These are phyloP conservation scores for Carex arenaria DNA, from an alignment of 202 grass and related monocot species.

Conservation along the genomic window DNA sequence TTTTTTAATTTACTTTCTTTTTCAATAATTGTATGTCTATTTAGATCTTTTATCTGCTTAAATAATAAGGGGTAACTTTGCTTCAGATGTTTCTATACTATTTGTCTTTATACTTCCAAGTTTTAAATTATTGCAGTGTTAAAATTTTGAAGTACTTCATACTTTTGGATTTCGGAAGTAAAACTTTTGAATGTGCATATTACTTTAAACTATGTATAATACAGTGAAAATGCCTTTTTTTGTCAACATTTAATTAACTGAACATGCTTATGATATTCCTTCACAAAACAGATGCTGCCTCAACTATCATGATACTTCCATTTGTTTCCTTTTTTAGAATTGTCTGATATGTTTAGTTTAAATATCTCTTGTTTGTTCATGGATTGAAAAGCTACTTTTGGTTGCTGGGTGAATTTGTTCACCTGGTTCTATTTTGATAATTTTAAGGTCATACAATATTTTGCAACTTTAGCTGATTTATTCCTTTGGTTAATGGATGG, in stretches of 20 bases:
- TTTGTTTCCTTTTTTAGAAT: conserved; percentile 4
- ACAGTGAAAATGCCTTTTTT: neutral
- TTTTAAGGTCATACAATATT: neutral
- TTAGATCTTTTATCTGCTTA: neutral
- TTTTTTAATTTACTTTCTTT: neutral
- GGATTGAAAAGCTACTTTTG: neutral
- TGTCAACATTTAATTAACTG: neutral
- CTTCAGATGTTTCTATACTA: neutral
- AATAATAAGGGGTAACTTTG: neutral
- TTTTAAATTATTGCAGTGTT: neutral
- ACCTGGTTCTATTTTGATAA: neutral
- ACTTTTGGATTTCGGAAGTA: neutral
- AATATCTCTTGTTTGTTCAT: neutral
- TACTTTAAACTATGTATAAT: conserved; percentile 20
- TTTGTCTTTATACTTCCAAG: neutral
- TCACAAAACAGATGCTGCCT: neutral
- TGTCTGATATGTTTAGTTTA: neutral
- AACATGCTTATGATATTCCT: neutral
- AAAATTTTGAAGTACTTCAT: neutral
- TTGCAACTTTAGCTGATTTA: neutral
- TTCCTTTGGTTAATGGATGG: neutral
- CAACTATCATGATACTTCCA: neutral
- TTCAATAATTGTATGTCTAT: neutral
- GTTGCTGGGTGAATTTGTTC: neutral
- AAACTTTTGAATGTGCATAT: neutral